Percentiles rank a stretch among this genome's conserved stretches.
Conservation (phyloP, 768 basidiomycete species). For the Lentinus tigrinus region DNA sequence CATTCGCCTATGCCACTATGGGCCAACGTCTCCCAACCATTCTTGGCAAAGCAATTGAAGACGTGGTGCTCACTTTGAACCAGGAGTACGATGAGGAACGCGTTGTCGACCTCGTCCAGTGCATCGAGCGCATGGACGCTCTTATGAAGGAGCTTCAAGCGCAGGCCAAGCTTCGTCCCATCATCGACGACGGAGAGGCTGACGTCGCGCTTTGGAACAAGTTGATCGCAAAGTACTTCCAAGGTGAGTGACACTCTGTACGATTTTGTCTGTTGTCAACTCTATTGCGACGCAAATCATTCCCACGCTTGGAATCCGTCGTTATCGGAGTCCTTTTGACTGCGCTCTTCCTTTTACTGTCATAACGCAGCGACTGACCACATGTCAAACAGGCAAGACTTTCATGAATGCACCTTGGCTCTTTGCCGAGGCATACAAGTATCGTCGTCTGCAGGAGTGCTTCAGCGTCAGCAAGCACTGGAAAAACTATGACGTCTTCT, state of each 20-base stretch:
- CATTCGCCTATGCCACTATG: slow-evolving; percentile 92
- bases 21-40: slow-evolving; percentile 94
- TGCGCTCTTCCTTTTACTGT: no score
- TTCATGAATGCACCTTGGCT: slow-evolving; percentile 98
- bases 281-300: no score
- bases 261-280: background rate
- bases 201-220: slow-evolving; percentile 98
- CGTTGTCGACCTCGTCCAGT: slow-evolving; percentile 80
- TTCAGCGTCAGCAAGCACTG: slow-evolving; percentile 91
- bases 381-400: slow-evolving; percentile 57
- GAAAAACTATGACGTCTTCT: slow-evolving; percentile 92
- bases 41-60: slow-evolving; percentile 93
- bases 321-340: background rate
- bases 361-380: background rate
- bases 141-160: slow-evolving; percentile 86
- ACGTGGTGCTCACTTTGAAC: slow-evolving; percentile 85
- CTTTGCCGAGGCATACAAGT: slow-evolving; percentile 94
- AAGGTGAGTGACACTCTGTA: slow-evolving; percentile 55
- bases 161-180: slow-evolving; percentile 81
- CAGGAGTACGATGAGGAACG: slow-evolving; percentile 79
- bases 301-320: background rate
- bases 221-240: slow-evolving; percentile 92
- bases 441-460: slow-evolving; percentile 87
- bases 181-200: slow-evolving; percentile 87
- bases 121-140: slow-evolving; percentile 86